Percentiles rank a stretch among this genome's conserved stretches.
Evolutionary conservation across 1,139 yeast species (phyloP).

Genomic region (Ogataea hybrid): DNA sequence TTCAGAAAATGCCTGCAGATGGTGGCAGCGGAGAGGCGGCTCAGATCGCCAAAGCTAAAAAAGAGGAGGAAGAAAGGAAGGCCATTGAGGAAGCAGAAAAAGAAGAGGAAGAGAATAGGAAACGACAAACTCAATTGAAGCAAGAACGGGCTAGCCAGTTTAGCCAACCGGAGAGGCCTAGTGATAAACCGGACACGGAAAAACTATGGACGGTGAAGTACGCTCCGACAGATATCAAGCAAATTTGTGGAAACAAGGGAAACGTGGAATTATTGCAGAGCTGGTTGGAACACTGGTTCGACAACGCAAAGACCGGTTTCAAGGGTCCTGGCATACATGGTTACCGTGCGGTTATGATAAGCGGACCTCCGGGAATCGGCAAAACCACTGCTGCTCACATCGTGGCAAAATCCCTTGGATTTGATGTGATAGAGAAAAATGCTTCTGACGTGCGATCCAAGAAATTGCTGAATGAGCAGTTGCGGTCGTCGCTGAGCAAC

Average conservation of each 20-base stretch:
- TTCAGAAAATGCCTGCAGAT: slow-evolving; percentile 81
- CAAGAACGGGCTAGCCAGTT: slow-evolving; percentile 25
- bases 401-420: slow-evolving; percentile 65
- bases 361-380: slow-evolving; percentile 87
- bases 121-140: slow-evolving; percentile 22
- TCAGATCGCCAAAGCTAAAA: slow-evolving; percentile 63
- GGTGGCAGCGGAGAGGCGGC: slow-evolving; percentile 88
- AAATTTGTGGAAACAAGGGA: slow-evolving; percentile 90
- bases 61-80: slow-evolving; percentile 61
- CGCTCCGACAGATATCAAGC: slow-evolving; percentile 75
- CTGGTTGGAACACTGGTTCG: slow-evolving; percentile 84
- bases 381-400: slow-evolving; percentile 80
- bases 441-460: slow-evolving; percentile 92
- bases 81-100: slow-evolving; percentile 49
- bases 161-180: slow-evolving; percentile 24
- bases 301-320: slow-evolving; percentile 53
- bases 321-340: slow-evolving; percentile 38
- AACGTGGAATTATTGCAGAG: slow-evolving; percentile 59
- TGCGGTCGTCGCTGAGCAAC: slow-evolving; percentile 73
- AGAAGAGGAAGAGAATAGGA: slow-evolving; percentile 40
- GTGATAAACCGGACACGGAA: slow-evolving; percentile 44
- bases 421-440: slow-evolving; percentile 70
- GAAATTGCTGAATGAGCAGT: slow-evolving; percentile 60
- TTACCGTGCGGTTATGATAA: slow-evolving; percentile 78
- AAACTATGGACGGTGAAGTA: slow-evolving; percentile 90